Percentiles rank a stretch among this genome's conserved stretches.
Evolutionary conservation across 2,329 filamentous ascomycete genomes (phyloP).

Genomic region (Diaporthe longicolla): DNA sequence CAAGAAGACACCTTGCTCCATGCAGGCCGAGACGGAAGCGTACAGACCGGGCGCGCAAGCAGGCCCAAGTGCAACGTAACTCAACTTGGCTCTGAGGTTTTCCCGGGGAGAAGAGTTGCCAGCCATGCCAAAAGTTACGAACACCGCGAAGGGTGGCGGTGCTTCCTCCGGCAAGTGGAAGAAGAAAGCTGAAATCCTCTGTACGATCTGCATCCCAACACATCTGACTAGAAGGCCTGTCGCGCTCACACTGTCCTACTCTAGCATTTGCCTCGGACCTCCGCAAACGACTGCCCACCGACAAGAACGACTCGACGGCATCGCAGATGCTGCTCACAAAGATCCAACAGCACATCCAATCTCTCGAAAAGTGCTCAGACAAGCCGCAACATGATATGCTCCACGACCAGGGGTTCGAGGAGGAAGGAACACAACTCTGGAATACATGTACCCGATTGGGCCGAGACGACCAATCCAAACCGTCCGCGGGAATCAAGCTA

Average conservation of each 20-base stretch:
- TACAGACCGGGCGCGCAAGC: neutral
- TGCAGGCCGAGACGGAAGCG: neutral
- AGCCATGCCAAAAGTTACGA: conserved; percentile 28
- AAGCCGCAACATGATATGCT: conserved; percentile 48
- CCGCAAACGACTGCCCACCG: conserved; percentile 48
- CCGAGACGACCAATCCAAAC: conserved; percentile 49
- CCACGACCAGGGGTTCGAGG: conserved; percentile 65
- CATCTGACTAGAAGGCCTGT: neutral
- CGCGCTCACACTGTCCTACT: conserved; percentile 10
- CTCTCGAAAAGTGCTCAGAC: conserved; percentile 52
- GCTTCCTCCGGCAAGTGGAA: conserved; percentile 11
- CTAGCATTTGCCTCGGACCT: conserved; percentile 45
- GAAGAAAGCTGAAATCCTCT: conserved; percentile 28
- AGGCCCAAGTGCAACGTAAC: neutral
- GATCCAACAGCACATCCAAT: conserved; percentile 56
- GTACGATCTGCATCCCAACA: conserved; percentile 1
- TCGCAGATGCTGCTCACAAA: conserved; percentile 55
- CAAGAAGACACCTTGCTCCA: neutral
- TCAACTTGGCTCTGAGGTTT: too few species aligned
- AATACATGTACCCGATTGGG: conserved; percentile 72
- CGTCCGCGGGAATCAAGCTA: conserved; percentile 45
- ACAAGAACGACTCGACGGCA: conserved; percentile 46
- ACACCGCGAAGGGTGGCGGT: conserved; percentile 24
- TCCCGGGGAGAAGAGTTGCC: neutral
- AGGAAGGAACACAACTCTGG: conserved; percentile 72